Evolutionary conservation across 352 stramenopile genomes (phyloP).

Genomic region (Phytophthora rubi): DNA sequence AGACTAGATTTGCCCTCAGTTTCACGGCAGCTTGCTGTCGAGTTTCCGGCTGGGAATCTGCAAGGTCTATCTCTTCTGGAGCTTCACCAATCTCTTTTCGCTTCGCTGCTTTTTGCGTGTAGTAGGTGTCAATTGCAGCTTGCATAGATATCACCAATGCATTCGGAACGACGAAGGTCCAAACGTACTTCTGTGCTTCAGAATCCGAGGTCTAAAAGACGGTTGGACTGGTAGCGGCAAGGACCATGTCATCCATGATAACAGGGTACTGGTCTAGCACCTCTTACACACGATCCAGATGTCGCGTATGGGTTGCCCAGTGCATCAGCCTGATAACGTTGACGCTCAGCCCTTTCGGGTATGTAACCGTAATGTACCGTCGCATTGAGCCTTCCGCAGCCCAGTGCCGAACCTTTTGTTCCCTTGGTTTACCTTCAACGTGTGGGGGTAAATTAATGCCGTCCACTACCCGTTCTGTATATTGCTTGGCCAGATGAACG

Average conservation of each 20-base stretch:
- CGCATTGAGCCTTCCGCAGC: background rate
- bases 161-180: too few relatives aligned
- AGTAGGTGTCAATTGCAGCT: too few relatives aligned
- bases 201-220: background rate
- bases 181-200: background rate
- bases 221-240: background rate
- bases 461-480: too few relatives aligned
- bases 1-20: too few relatives aligned
- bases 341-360: background rate
- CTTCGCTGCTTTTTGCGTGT: too few relatives aligned
- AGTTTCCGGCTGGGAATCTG: too few relatives aligned
- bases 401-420: conserved; percentile 8
- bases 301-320: conserved; percentile 1
- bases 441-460: background rate
- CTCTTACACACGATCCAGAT: conserved; percentile 4
- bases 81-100: too few relatives aligned
- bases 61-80: too few relatives aligned
- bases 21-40: too few relatives aligned
- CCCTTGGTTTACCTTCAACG: background rate
- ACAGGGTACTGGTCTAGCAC: conserved; percentile 8
- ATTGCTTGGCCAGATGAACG: too few relatives aligned
- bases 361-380: background rate
- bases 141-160: too few relatives aligned
- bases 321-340: conserved; percentile 8
- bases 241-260: conserved; percentile 12